Conservation (phyloP, 306 rosid genomes). For the Castanospermum australe region DNA sequence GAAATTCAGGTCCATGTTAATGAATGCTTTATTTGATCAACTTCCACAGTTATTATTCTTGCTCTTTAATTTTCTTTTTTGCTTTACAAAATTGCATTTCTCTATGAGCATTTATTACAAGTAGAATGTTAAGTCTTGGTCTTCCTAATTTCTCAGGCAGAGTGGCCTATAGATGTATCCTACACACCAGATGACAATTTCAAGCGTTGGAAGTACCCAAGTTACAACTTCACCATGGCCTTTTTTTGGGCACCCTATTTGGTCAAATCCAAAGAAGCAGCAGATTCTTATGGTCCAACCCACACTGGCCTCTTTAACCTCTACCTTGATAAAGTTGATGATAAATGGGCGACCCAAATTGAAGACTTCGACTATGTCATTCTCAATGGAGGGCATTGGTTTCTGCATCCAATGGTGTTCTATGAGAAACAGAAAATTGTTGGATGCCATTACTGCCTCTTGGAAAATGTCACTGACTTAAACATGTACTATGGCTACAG, state of each 20-base stretch:
- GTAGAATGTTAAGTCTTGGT: too few species aligned
- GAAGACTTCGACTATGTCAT: slow-evolving; percentile 62
- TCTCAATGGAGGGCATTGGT: slow-evolving; percentile 87
- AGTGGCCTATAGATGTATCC: slow-evolving; percentile 83
- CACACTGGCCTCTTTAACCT: slow-evolving; percentile 55
- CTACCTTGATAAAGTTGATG: slow-evolving; percentile 72
- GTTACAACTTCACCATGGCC: slow-evolving; percentile 81
- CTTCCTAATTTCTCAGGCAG: slow-evolving; percentile 38
- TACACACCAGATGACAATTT: slow-evolving; percentile 47
- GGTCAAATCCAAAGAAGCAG: slow-evolving; percentile 53
- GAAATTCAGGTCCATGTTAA: too few species aligned
- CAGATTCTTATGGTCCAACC: slow-evolving; percentile 52
- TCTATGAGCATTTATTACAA: neutral
- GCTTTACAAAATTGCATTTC: neutral
- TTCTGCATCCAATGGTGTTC: slow-evolving; percentile 54
- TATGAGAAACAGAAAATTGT: slow-evolving; percentile 47
- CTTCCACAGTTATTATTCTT: neutral
- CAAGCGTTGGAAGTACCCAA: slow-evolving; percentile 71
- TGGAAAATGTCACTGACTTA: slow-evolving; percentile 56
- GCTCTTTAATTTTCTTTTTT: neutral
- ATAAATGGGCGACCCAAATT: slow-evolving; percentile 60
- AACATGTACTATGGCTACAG: slow-evolving; percentile 75
- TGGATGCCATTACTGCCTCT: slow-evolving; percentile 74
- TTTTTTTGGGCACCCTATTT: slow-evolving; percentile 80
- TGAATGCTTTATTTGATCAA: neutral